Evolutionary conservation across 768 basidiomycete genomes (phyloP), one percentile per base, ranked within the genome.

Genomic region (Suillus ampliporus): DNA sequence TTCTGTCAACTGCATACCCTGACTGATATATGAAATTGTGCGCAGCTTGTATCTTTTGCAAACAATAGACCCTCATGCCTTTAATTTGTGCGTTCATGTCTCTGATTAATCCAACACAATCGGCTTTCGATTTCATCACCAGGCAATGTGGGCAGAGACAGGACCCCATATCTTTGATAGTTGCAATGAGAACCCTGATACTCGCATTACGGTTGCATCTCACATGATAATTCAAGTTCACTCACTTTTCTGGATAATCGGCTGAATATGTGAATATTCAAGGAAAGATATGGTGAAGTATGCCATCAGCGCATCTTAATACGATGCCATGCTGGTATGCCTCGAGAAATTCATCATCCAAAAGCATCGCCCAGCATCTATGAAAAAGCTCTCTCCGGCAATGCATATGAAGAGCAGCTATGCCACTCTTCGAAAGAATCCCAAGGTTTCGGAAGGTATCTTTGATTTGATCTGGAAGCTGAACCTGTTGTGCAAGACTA

Each of bases 131-230:
- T 38, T 70, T 71, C 5, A 57, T 34, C 0, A 72, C 46, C 1
- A 68, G 43, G 64, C 77, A 77, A 0, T 66, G 53, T 5, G 77
- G 75, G 53, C 77, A 78, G 2, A 65, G 76, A 37, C 71, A 77
- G 7, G 17, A n/a, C 0, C 75, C 77, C 19, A 71, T 65, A 26
- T 77, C 70, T 6, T 63, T 64, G 7, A 78, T 67, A 0, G 67
- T 71, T 2, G 71, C 73, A 0, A 78, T 11, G 0, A 78, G 58
- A 0, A 73, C 66, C 57, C 72, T 73, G 43, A 28, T 21, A 48
- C 1, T 19, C 1, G 13, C 5, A 40, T 40, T 40, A 46, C 14
- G 51, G 11, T 13, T 15, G 26, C 13, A 5, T 13, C 21, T 3
- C 8, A 15, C 4, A 58, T 14, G 14, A 2, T 15, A 14, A 15